phyloP scores from a whole-genome alignment of 2,329 filamentous ascomycete genomes.

The Pseudocercospora fijiensis region DNA sequence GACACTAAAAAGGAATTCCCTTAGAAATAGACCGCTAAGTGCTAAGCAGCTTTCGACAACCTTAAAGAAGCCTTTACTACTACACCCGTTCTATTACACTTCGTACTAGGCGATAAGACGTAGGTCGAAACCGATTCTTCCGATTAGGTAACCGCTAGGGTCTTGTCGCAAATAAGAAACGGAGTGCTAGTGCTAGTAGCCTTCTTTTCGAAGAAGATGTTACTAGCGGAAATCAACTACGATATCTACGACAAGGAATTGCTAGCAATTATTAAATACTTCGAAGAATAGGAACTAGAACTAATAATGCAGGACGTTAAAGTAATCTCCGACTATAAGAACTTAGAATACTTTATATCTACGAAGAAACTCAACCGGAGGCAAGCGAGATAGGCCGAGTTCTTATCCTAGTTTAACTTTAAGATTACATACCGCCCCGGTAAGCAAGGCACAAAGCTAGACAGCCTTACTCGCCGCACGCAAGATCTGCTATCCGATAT shows the following conservation, averaged over 20 bases:
- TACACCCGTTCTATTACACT: background rate
- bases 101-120: background rate
- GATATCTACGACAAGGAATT: too few species aligned
- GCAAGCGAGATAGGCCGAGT: slow-evolving; percentile 2
- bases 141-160: background rate
- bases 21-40: background rate
- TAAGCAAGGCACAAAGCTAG: background rate
- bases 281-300: too few species aligned
- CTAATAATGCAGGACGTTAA: too few species aligned
- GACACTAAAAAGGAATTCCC: background rate
- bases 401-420: slow-evolving; percentile 10
- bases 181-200: background rate
- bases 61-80: background rate
- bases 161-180: background rate
- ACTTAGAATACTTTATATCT: background rate
- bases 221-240: too few species aligned
- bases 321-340: too few species aligned
- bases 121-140: background rate
- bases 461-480: background rate
- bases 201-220: too few species aligned
- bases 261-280: too few species aligned
- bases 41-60: background rate
- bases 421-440: slow-evolving; percentile 1
- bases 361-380: background rate
- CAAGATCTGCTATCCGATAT: background rate